A percentile compares a stretch with the other conserved stretches of the same genome.
Evolutionary conservation across 148 eudicot genomes (phyloP).

Genomic region (Rhododendron griersonianum): DNA sequence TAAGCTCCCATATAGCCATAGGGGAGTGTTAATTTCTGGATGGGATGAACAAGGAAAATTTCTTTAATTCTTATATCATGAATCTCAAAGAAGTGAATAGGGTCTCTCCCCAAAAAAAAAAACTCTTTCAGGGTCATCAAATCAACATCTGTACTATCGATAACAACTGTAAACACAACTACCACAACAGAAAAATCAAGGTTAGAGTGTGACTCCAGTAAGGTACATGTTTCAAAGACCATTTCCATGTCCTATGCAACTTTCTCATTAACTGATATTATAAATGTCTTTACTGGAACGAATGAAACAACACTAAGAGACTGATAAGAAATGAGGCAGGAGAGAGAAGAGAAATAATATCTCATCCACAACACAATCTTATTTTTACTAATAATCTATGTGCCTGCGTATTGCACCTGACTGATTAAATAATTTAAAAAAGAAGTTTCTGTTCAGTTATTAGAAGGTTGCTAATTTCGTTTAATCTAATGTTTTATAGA

Average conservation of each 20-base stretch:
- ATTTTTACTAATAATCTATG: neutral
- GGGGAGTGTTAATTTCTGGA: neutral
- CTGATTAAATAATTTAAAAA: neutral
- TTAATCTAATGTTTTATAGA: neutral
- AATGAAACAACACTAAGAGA: neutral
- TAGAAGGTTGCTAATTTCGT: neutral
- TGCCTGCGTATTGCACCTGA: no score
- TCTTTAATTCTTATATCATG: neutral
- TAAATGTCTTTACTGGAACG: neutral
- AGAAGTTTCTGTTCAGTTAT: neutral
- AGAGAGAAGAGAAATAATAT: neutral
- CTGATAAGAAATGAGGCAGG: neutral
- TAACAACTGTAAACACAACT: neutral
- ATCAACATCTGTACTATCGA: neutral
- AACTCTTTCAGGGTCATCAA: neutral
- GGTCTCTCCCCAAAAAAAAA: neutral
- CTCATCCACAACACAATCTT: neutral
- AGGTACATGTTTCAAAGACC: neutral
- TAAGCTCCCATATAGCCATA: neutral
- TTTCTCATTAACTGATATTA: neutral
- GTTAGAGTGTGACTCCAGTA: neutral
- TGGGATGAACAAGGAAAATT: neutral
- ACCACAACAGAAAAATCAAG: neutral
- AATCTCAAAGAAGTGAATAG: constrained; percentile 5
- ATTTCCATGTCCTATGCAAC: constrained; percentile 2